Conservation (phyloP, 2,329 filamentous ascomycete genomes). For the Colletotrichum siamense region DNA sequence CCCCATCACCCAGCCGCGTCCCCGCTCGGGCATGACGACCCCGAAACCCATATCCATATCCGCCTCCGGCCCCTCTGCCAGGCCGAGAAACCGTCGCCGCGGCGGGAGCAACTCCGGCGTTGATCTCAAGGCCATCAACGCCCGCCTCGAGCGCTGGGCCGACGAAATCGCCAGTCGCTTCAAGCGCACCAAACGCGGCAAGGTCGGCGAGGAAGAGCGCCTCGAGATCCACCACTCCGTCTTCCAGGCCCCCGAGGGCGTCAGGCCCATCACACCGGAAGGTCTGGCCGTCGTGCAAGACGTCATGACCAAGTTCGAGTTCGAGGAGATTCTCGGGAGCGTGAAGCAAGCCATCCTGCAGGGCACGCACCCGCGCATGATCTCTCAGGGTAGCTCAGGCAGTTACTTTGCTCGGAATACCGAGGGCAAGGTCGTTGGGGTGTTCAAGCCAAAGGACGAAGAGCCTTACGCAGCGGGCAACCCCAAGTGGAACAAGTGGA, state of each 20-base stretch:
- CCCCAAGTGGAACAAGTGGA: slow-evolving; percentile 99
- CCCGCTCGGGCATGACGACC: slow-evolving; percentile 65
- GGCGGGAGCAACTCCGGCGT: slow-evolving; percentile 82
- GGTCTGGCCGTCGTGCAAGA: slow-evolving; percentile 69
- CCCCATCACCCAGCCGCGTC: slow-evolving; percentile 65
- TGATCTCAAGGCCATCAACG: slow-evolving; percentile 98
- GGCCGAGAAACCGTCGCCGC: slow-evolving; percentile 49
- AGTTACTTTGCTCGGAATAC: slow-evolving; percentile 96
- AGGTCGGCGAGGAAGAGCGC: slow-evolving; percentile 79
- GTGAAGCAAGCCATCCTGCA: slow-evolving; percentile 90
- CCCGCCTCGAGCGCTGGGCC: slow-evolving; percentile 92
- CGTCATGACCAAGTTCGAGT: slow-evolving; percentile 78
- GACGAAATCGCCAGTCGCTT: slow-evolving; percentile 98
- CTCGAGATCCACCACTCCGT: slow-evolving; percentile 98
- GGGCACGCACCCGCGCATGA: slow-evolving; percentile 92
- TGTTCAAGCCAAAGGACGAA: slow-evolving; percentile 99
- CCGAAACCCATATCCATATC: slow-evolving; percentile 49
- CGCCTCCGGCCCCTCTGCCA: slow-evolving; percentile 29
- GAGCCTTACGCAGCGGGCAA: slow-evolving; percentile 97
- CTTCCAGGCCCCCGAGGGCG: slow-evolving; percentile 89
- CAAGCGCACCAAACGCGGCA: slow-evolving; percentile 82
- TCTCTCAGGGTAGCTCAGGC: slow-evolving; percentile 94
- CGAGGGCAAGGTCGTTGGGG: slow-evolving; percentile 92
- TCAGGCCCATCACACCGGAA: slow-evolving; percentile 80
- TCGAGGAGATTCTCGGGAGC: slow-evolving; percentile 87